Percentiles rank a stretch among this genome's conserved stretches.
Conservation (phyloP, 345 rosid species). For the Citrus mangshanensis region DNA sequence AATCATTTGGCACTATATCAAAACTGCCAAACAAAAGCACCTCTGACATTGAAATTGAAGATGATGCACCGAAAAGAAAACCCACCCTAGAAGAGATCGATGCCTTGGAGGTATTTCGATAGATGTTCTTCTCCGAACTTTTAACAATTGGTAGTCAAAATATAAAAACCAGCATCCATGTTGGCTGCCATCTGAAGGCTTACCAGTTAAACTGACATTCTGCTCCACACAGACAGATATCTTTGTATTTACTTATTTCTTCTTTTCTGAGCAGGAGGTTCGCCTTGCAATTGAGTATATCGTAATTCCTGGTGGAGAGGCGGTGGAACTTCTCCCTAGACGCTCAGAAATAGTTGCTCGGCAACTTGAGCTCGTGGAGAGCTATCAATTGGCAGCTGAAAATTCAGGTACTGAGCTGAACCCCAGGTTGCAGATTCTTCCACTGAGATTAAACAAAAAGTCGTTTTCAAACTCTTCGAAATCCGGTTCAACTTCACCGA, state of each 20-base stretch:
- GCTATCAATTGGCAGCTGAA: constrained; percentile 84
- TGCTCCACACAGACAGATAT: neutral
- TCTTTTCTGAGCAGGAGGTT: constrained; percentile 56
- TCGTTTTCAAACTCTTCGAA: constrained; percentile 30
- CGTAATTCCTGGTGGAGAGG: constrained; percentile 93
- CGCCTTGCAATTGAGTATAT: constrained; percentile 90
- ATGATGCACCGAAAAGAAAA: constrained; percentile 80
- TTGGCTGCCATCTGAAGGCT: neutral
- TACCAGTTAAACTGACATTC: neutral
- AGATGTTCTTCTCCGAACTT: no score
- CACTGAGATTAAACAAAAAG: constrained; percentile 50
- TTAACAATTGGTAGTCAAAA: neutral
- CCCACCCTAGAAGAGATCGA: constrained; percentile 96
- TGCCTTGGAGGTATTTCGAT: constrained; percentile 73
- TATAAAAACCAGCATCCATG: neutral
- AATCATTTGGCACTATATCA: constrained; percentile 46
- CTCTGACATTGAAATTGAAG: constrained; percentile 69
- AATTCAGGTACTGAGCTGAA: constrained; percentile 75
- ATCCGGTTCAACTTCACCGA: constrained; percentile 22
- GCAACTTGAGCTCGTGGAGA: constrained; percentile 87
- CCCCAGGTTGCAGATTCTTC: constrained; percentile 92
- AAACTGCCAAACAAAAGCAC: constrained; percentile 34
- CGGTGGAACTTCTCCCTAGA: constrained; percentile 94
- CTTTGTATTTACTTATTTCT: constrained; percentile 6
- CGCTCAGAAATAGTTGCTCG: constrained; percentile 77